Conservation (phyloP, 2,329 filamentous ascomycete genomes). For the Biscogniauxia mediterranea region DNA sequence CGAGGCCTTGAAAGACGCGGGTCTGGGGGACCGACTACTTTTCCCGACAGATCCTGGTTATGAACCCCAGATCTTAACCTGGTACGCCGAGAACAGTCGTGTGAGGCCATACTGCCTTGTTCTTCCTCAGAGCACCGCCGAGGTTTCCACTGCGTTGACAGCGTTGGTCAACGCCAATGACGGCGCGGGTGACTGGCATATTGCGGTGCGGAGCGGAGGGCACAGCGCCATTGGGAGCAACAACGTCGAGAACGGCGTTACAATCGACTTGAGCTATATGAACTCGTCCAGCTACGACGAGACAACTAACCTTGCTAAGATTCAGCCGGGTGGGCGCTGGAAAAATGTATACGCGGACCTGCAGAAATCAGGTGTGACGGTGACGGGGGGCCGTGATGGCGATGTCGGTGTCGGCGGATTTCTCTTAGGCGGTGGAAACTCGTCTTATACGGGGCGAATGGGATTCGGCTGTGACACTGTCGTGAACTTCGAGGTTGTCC, state of each 20-base stretch:
- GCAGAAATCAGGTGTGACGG: conserved; percentile 21
- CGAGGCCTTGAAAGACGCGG: conserved; percentile 21
- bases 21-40: conserved; percentile 23
- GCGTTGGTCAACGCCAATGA: conserved; percentile 16
- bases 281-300: conserved; percentile 33
- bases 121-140: conserved; percentile 20
- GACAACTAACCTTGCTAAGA: conserved; percentile 30
- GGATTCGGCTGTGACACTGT: conserved; percentile 43
- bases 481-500: conserved; percentile 41
- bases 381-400: conserved; percentile 29
- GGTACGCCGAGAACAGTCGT: conserved; percentile 23
- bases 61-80: conserved; percentile 22
- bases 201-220: conserved; percentile 51
- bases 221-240: conserved; percentile 44
- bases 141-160: conserved; percentile 23
- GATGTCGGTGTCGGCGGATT: conserved; percentile 34
- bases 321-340: conserved; percentile 34
- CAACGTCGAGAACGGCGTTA: conserved; percentile 43
- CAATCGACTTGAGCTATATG: conserved; percentile 42
- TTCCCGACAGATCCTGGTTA: conserved; percentile 21
- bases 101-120: conserved; percentile 25
- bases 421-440: conserved; percentile 29
- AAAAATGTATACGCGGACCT: conserved; percentile 26
- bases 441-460: conserved; percentile 17
- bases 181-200: conserved; percentile 32